phyloP scores from a whole-genome alignment of 208 protist genomes.

The Trypanosoma vivax region DNA sequence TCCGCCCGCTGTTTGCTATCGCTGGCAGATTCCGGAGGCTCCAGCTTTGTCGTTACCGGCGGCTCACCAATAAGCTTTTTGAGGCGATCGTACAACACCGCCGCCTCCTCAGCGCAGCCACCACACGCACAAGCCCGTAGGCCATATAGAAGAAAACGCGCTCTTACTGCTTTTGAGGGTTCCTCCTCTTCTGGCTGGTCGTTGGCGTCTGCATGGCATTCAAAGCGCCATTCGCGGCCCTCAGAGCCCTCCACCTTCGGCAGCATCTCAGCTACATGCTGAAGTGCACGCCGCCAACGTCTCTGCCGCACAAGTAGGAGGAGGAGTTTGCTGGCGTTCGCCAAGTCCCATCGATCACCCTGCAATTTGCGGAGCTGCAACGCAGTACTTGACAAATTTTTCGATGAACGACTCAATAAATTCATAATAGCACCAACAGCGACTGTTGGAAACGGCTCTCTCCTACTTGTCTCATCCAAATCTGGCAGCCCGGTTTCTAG shows the following conservation, averaged over 20 bases:
- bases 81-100: slow-evolving; percentile 44
- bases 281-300: slow-evolving; percentile 51
- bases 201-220: not conserved
- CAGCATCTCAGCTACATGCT: slow-evolving; percentile 36
- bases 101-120: slow-evolving; percentile 36
- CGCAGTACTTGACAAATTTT: slow-evolving; percentile 67
- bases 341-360: slow-evolving; percentile 29
- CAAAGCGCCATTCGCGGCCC: not conserved
- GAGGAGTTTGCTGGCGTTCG: slow-evolving; percentile 32
- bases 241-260: slow-evolving; percentile 5
- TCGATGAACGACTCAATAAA: slow-evolving; percentile 34
- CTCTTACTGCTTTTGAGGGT: slow-evolving; percentile 3
- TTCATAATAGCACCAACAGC: slow-evolving; percentile 35
- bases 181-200: not conserved
- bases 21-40: not conserved
- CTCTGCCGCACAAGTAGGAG: slow-evolving; percentile 48
- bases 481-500: slow-evolving; percentile 14
- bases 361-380: slow-evolving; percentile 39
- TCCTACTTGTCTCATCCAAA: slow-evolving; percentile 4
- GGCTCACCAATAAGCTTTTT: slow-evolving; percentile 20
- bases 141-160: slow-evolving; percentile 36
- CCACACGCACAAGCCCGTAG: slow-evolving; percentile 67
- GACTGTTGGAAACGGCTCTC: slow-evolving; percentile 14
- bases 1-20: slow-evolving; percentile 1
- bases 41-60: not conserved